A percentile compares a stretch with the other conserved stretches of the same genome.
Conservation (phyloP, 495 filamentous ascomycete genomes). For the Tetracladium marchalianum region DNA sequence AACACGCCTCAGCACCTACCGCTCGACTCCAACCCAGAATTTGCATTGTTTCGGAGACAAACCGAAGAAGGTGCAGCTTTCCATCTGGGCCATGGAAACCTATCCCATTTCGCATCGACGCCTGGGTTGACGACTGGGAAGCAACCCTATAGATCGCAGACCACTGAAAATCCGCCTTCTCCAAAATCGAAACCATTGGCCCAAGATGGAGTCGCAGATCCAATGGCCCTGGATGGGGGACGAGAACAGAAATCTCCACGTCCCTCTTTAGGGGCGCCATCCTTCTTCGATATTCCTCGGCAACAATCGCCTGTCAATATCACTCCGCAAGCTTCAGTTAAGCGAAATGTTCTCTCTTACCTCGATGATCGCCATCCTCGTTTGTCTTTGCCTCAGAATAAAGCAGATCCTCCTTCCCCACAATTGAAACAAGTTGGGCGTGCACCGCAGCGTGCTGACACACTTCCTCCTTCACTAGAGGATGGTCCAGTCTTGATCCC, state of each 20-base stretch:
- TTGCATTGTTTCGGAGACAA: constrained; percentile 64
- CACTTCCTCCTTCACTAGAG: constrained; percentile 39
- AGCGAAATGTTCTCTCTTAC: constrained; percentile 24
- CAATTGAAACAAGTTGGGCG: constrained; percentile 2
- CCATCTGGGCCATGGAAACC: constrained; percentile 33
- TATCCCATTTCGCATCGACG: constrained; percentile 30
- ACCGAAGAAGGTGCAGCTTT: constrained; percentile 51
- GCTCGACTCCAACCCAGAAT: constrained; percentile 63
- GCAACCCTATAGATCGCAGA: constrained; percentile 3
- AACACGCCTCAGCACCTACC: constrained; percentile 59
- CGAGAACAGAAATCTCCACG: not conserved
- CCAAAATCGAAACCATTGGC: constrained; percentile 9
- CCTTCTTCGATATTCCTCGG: constrained; percentile 27
- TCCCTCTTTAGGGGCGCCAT: constrained; percentile 4
- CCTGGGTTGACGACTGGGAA: not conserved
- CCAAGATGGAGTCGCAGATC: constrained; percentile 6
- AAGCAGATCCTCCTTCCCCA: constrained; percentile 14
- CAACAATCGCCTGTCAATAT: constrained; percentile 32
- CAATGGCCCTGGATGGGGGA: constrained; percentile 10
- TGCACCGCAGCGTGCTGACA: constrained; percentile 41
- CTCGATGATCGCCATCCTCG: constrained; percentile 39
- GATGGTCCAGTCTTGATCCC: constrained; percentile 48
- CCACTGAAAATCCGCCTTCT: constrained; percentile 10
- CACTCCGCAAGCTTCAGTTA: constrained; percentile 12
- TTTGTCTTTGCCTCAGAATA: constrained; percentile 31